Evolutionary conservation across 768 basidiomycete species (phyloP).

Genomic region (Sistotremastrum suecicum): DNA sequence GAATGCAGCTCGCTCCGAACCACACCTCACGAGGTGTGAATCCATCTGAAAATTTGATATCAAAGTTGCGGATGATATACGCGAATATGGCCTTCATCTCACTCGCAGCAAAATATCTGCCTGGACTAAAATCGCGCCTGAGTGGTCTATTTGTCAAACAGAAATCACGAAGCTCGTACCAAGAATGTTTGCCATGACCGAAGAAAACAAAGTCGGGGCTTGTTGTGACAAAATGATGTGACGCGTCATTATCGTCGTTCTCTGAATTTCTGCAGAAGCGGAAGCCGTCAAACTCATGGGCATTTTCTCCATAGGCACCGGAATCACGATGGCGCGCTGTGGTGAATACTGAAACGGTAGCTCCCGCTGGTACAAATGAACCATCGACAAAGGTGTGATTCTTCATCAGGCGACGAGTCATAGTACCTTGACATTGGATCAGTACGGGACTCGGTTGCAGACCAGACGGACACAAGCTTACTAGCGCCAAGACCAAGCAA

Average conservation of each 20-base stretch:
- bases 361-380: slow-evolving; percentile 14
- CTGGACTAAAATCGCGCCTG: slow-evolving; percentile 17
- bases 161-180: slow-evolving; percentile 5
- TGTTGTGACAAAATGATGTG: slow-evolving; percentile 7
- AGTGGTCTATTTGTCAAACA: no score
- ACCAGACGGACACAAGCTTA: neutral
- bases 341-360: slow-evolving; percentile 17
- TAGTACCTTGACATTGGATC: slow-evolving; percentile 9
- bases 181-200: slow-evolving; percentile 22
- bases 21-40: no score
- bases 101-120: slow-evolving; percentile 32
- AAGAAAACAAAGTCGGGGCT: slow-evolving; percentile 10
- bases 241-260: slow-evolving; percentile 15
- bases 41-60: slow-evolving; percentile 20
- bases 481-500: slow-evolving; percentile 12
- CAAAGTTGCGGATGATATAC: slow-evolving; percentile 25
- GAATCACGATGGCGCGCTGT: slow-evolving; percentile 23
- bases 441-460: neutral
- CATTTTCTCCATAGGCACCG: slow-evolving; percentile 17
- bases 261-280: slow-evolving; percentile 22
- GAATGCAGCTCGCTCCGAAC: no score
- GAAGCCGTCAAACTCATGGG: slow-evolving; percentile 27
- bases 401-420: slow-evolving; percentile 16
- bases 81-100: slow-evolving; percentile 33
- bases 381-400: slow-evolving; percentile 23